These are phyloP conservation scores for Didymella arachidicola DNA, from an alignment of 2,329 filamentous ascomycete genomes.

Conservation along the genomic window DNA sequence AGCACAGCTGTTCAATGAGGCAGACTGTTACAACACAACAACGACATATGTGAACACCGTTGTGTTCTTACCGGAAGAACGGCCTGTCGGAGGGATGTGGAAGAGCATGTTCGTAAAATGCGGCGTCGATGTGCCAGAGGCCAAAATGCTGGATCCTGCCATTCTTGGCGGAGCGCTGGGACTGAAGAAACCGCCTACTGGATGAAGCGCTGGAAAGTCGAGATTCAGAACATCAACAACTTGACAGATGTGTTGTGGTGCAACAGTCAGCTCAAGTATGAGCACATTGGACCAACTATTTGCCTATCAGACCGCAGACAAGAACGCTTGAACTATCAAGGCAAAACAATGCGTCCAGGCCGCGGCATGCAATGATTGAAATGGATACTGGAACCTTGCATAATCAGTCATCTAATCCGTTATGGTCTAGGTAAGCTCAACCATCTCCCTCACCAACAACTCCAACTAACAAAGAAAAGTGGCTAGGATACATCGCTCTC, in stretches of 20 bases:
- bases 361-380: no score
- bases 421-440: conserved; percentile 20
- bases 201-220: neutral
- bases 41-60: conserved; percentile 45
- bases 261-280: neutral
- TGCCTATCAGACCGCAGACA: neutral
- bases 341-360: no score
- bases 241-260: no score
- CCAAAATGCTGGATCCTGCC: conserved; percentile 40
- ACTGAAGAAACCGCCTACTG: conserved; percentile 14
- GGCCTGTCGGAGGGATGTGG: conserved; percentile 44
- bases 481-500: conserved; percentile 23
- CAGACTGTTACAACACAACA: conserved; percentile 40
- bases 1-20: conserved; percentile 44
- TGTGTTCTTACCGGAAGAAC: conserved; percentile 49
- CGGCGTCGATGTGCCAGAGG: conserved; percentile 42
- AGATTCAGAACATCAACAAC: neutral
- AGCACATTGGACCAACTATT: neutral
- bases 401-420: conserved; percentile 4
- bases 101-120: conserved; percentile 47
- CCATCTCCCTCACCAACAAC: neutral
- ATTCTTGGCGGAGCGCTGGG: conserved; percentile 41
- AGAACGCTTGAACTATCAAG: no score
- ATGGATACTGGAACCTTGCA: no score
- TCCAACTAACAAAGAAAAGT: conserved; percentile 1